phyloP scores from a whole-genome alignment of 371 early-diverging fungal species.

The Neoconidiobolus thromboides region DNA sequence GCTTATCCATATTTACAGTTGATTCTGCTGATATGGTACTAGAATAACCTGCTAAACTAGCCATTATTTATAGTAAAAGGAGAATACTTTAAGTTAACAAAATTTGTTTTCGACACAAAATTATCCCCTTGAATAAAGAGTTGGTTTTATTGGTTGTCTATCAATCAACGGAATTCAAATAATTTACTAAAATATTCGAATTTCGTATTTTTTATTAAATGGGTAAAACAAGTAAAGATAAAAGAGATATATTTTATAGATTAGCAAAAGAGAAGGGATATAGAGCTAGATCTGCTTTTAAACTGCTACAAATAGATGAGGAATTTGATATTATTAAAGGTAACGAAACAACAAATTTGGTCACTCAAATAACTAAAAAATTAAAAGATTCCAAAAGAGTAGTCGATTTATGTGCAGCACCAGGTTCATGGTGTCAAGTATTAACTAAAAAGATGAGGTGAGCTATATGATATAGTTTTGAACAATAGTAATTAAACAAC shows the following conservation, averaged over 20 bases:
- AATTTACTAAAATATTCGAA: background rate
- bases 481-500: no score
- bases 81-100: no score
- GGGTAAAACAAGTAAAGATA: slow-evolving; percentile 81
- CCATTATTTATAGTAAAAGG: no score
- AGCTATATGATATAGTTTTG: background rate
- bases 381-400: slow-evolving; percentile 56
- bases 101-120: no score
- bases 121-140: no score
- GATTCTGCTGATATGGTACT: no score
- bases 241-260: slow-evolving; percentile 94
- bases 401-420: slow-evolving; percentile 98
- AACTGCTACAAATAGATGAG: background rate
- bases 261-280: slow-evolving; percentile 19
- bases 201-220: slow-evolving; percentile 13
- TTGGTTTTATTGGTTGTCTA: no score
- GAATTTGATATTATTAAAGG: background rate
- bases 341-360: no score
- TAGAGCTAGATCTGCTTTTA: background rate
- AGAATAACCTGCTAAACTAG: no score
- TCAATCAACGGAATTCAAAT: no score
- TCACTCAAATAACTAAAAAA: background rate
- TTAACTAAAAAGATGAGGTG: slow-evolving; percentile 49
- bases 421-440: slow-evolving; percentile 99
- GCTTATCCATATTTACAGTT: no score